Base-by-base conservation (phyloP, 2,329 filamentous ascomycete species). In the Madurella fahalii region DNA sequence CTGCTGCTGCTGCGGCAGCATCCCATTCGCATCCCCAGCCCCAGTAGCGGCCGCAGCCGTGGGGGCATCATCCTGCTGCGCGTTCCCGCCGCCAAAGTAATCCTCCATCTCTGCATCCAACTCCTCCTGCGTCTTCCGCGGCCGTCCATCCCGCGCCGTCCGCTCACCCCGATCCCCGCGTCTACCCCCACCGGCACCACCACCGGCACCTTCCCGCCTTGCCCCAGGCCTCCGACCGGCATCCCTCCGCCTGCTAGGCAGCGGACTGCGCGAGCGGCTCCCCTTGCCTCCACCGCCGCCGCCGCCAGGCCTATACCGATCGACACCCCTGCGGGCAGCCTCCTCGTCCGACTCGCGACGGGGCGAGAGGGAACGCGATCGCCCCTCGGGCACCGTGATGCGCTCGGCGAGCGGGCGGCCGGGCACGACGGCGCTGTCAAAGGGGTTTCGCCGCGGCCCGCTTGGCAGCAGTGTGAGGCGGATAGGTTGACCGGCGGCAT, bases 51-150 rank as follows among this genome's bases (percentile, higher is more conserved):
- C 46, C 5, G 50, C 51, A 34, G 41, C 40, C 30, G 47, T 45
- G 20, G 34, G 20, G 31, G 43, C 47, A 17, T 52, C 46, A 37
- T 32, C 18, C 34, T 59, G 57, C 47, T 58, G 57, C 34, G 40
- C 47, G 13, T 30, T 7, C 37, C 25, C 47, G 9, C 71, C 69
- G 25, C 74, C 75, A 77, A 90, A 96, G 71, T 96, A 96, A 67
- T 96, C 90, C 31, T 86, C 90, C 92, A 96, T 96, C 73, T 96
- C 92, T n/a, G 89, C 90, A 69, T 96, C 92, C 40, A 96, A 77
- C 69, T 96, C 90, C 64, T 95, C 89, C 62, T 91, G 87, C 0
- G 92, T 96, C 80, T 95, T 96, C 72, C 84, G 87, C 2, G 84
- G 79, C 47, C 89, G 81, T 40, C 80, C 79, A 50, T 82, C 78